Evolutionary conservation across 805 yeast genomes (phyloP).

Genomic region (Kuraishia hungarica): DNA sequence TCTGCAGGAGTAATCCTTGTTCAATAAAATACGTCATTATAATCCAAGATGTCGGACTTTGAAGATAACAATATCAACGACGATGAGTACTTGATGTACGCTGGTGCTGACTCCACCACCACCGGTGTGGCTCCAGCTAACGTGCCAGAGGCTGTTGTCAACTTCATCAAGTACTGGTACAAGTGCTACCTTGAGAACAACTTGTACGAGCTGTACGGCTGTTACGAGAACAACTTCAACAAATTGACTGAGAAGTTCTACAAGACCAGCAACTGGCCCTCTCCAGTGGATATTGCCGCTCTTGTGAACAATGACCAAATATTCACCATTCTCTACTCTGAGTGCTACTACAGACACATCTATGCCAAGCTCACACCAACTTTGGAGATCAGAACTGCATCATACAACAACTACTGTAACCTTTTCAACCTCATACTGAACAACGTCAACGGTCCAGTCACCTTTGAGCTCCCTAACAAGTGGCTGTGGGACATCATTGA

Average conservation of each 20-base stretch:
- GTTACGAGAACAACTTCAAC: slow-evolving; percentile 36
- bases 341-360: slow-evolving; percentile 40
- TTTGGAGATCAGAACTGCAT: slow-evolving; percentile 34
- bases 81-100: slow-evolving; percentile 6
- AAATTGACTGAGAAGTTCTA: slow-evolving; percentile 35
- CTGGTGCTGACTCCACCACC: slow-evolving; percentile 3
- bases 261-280: slow-evolving; percentile 32
- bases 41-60: slow-evolving; percentile 1
- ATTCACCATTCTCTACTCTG: slow-evolving; percentile 36
- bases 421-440: slow-evolving; percentile 36
- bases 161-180: slow-evolving; percentile 33
- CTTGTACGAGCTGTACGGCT: slow-evolving; percentile 31
- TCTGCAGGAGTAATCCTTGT: not conserved
- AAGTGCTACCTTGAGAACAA: slow-evolving; percentile 33
- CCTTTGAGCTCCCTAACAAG: slow-evolving; percentile 35
- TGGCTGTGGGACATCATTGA: slow-evolving; percentile 48
- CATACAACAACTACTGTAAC: slow-evolving; percentile 40
- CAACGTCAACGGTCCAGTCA: slow-evolving; percentile 32
- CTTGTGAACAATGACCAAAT: slow-evolving; percentile 35
- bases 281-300: slow-evolving; percentile 33
- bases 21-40: not conserved
- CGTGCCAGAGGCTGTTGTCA: slow-evolving; percentile 34
- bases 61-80: slow-evolving; percentile 5
- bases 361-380: slow-evolving; percentile 33
- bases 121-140: not conserved